Evolutionary conservation across 2,329 filamentous ascomycete genomes (phyloP).

Genomic region (Blastomyces percursus): DNA sequence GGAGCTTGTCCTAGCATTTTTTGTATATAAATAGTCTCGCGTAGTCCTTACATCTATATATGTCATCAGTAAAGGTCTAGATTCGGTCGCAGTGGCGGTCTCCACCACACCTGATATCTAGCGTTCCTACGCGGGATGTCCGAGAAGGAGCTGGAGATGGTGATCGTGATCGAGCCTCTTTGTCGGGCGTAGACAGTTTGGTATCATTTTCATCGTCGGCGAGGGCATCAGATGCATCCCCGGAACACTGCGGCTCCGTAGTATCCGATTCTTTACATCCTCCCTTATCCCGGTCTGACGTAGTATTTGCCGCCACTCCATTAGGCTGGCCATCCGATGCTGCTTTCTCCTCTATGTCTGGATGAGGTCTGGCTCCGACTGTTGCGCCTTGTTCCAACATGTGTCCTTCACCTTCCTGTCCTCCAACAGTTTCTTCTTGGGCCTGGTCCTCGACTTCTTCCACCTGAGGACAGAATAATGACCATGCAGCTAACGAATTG

Average conservation of each 20-base stretch:
- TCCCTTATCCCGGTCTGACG: neutral
- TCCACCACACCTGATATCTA: neutral
- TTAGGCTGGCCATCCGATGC: constrained; percentile 2
- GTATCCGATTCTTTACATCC: neutral
- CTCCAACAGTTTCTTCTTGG: neutral
- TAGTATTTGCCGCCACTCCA: neutral
- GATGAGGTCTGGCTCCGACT: neutral
- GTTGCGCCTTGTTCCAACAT: neutral
- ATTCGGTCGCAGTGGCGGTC: constrained; percentile 10
- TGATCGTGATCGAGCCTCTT: neutral
- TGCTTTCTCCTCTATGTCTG: neutral
- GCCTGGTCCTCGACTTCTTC: neutral
- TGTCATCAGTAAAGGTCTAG: constrained; percentile 19
- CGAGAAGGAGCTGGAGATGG: neutral
- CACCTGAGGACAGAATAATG: constrained; percentile 15
- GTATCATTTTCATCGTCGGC: neutral
- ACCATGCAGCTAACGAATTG: constrained; percentile 22
- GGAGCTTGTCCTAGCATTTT: constrained; percentile 16
- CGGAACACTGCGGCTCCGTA: neutral
- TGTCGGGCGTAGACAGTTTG: neutral
- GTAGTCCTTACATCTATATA: constrained; percentile 23
- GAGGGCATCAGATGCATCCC: neutral
- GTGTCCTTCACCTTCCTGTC: neutral
- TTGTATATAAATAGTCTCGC: constrained; percentile 17
- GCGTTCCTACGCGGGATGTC: neutral